phyloP scores from a whole-genome alignment of 208 protist genomes.

The Crithidia mellificae region DNA sequence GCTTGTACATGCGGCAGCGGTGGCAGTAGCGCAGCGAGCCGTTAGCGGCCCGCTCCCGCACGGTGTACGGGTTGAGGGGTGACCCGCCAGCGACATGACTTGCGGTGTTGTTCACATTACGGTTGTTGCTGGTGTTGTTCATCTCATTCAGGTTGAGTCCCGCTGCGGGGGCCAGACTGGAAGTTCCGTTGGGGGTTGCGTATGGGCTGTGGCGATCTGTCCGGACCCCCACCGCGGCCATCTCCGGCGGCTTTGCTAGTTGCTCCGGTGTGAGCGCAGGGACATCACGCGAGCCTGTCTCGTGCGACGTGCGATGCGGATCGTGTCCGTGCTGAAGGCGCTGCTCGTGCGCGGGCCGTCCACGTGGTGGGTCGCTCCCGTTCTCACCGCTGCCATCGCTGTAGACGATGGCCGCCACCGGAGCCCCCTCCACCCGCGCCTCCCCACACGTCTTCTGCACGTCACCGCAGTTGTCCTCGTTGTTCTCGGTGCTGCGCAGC shows the following conservation, averaged over 20 bases:
- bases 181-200: background rate
- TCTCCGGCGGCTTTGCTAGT: background rate
- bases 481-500: background rate
- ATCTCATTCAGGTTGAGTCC: too few species aligned
- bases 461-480: background rate
- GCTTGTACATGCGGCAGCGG: constrained; percentile 73
- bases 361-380: constrained; percentile 1
- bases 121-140: background rate
- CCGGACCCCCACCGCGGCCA: background rate
- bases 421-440: background rate
- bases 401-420: background rate
- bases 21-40: constrained; percentile 66
- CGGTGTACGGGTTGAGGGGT: constrained; percentile 42
- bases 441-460: background rate
- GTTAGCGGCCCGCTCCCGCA: constrained; percentile 35
- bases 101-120: too few species aligned
- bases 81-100: background rate
- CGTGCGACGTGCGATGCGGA: too few species aligned
- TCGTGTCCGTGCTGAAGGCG: too few species aligned
- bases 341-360: too few species aligned
- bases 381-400: background rate
- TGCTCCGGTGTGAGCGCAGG: too few species aligned
- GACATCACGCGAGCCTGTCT: too few species aligned
- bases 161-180: background rate
- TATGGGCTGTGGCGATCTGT: constrained; percentile 21